A percentile compares a stretch with the other conserved stretches of the same genome.
phyloP scores from a whole-genome alignment of 148 eudicot species.

The Camellia sinensis region DNA sequence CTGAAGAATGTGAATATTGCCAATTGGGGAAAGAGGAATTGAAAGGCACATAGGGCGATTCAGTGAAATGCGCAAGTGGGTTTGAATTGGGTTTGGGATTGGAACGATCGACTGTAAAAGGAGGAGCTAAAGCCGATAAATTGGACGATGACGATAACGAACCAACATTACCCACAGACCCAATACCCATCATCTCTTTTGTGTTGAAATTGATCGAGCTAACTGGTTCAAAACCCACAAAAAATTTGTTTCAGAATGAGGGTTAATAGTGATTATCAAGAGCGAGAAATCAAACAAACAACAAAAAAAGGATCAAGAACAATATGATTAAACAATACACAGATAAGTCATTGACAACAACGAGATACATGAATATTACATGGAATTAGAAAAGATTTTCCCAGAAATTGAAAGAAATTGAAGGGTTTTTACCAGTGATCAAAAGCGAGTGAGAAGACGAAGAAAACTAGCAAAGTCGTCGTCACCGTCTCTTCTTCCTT shows the following conservation, averaged over 20 bases:
- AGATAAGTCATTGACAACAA: background rate
- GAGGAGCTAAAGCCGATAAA: conserved; percentile 86
- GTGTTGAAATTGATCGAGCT: background rate
- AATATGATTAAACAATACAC: background rate
- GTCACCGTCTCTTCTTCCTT: conserved; percentile 23
- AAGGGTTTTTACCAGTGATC: background rate
- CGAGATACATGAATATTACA: background rate
- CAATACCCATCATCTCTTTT: conserved; percentile 53
- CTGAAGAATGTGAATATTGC: conserved; percentile 44
- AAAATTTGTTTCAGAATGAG: background rate
- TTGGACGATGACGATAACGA: conserved; percentile 57
- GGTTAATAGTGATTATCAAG: conserved; percentile 7
- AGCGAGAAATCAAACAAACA: background rate
- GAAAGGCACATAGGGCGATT: conserved; percentile 39
- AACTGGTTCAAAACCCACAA: conserved; percentile 22
- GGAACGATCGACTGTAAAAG: conserved; percentile 69
- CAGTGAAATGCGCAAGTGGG: conserved; percentile 36
- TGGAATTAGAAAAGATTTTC: background rate
- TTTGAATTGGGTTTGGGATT: conserved; percentile 46
- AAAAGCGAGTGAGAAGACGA: background rate
- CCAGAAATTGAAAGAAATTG: conserved; percentile 1
- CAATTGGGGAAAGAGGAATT: conserved; percentile 43
- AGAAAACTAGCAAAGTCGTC: background rate
- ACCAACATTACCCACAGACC: conserved; percentile 50
- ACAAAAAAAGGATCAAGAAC: conserved; percentile 1